Evolutionary conservation across 305 asterid genomes (phyloP), one percentile per base, ranked within the genome.

Genomic region (Fraxinus sp.): DNA sequence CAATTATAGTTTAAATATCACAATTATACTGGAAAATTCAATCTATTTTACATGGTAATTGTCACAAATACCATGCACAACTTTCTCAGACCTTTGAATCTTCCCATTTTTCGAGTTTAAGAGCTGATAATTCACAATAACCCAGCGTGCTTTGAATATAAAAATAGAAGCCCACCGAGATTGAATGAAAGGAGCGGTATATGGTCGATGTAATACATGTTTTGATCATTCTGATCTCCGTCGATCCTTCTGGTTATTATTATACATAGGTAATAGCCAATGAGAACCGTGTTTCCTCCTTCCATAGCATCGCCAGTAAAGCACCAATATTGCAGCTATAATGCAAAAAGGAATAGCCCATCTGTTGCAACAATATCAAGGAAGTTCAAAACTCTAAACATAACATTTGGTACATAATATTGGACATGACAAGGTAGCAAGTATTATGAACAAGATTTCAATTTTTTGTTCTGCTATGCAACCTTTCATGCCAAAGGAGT

Each of bases 261-360:
- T 89, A 90, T 93, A 91, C 74, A 97, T 46, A 14, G 98, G 99
- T 76, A 97, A 87, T 72, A 87, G 57, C 98, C 94, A 91, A 68
- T 87, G 88, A 1, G 95, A 73, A 6, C 93, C 90, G 0, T 83
- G 91, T 86, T 93, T 95, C 86, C 94, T 90, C 86, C 93, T 89
- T 83, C 99, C 98, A 33, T 86, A 90, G 86, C 97, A 97, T 57
- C 98, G 87, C 97, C 98, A 97, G 78, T 97, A 97, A 33, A 94
- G 87, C 83, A 92, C 73, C 20, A 91, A 76, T 59, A 91, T 24
- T 13, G 84, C 92, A 2, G 85, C 94, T 72, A 93, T 76, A 39
- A 86, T 87, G 30, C 85, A 84, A 13, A 97, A 85, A 11, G 95
- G 99, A 79, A 94, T 91, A 1, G 96, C 98, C 99, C 99, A 97